Base-by-base conservation (phyloP, 257 asterid genomes). In the Paraleonurus japonicus region DNA sequence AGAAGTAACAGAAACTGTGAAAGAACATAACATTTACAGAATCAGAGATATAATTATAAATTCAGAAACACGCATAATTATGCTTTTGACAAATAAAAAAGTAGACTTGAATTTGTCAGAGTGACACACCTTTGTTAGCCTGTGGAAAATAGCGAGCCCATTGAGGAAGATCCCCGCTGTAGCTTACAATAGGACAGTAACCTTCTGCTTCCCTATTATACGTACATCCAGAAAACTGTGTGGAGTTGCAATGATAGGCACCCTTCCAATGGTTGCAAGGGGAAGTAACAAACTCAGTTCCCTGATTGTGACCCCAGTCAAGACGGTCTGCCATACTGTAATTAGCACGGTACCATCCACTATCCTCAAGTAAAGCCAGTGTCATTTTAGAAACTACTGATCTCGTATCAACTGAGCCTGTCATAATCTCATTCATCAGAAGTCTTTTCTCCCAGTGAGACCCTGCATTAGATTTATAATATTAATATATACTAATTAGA, bases 361-460 rank as follows among this genome's bases (percentile, higher is more conserved):
- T 90, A 71, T 92, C 98, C 81, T 92, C 98, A 24, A 92, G 96
- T 72, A 92, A 80, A 76, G 98, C 97, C 61, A 92, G 95, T 5
- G 98, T 92, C 98, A 92, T 90, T 79, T 85, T 90, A 8, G 98
- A 92, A 73, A 92, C 97, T 30, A 92, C 98, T 59, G 98, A 92
- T 83, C 95, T 85, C 28, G 97, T 88, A 79, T 92, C 98, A 43
- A 92, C 98, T n/a, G 98, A 92, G 75, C 98, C 98, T 0, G 98
- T 92, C 98, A 92, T 92, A 35, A 92, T 92, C 90, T 92, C 98
- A 64, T 90, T 90, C 98, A 92, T 92, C 75, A 92, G 72, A 60
- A 92, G 95, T 78, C 98, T 84, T 81, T 92, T 92, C 89, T 92
- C 98, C 98, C 98, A 92, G 76, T 92, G 98, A 51, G 98, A 92